These are phyloP conservation scores for Abortiporus biennis DNA, from an alignment of 1,284 basidiomycete species.

Conservation along the genomic window DNA sequence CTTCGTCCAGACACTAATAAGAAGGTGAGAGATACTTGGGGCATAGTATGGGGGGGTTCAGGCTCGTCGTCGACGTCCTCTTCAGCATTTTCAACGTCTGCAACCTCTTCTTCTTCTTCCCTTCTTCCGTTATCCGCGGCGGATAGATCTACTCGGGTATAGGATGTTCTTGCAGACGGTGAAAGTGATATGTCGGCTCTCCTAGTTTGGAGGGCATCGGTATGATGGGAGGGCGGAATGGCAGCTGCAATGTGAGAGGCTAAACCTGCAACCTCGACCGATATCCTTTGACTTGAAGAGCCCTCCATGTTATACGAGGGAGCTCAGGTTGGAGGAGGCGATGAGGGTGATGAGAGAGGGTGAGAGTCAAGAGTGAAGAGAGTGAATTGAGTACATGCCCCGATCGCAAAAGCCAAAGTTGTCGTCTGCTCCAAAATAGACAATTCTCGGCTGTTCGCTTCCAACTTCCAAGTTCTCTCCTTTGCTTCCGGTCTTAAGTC, in stretches of 20 bases:
- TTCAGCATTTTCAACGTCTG: neutral
- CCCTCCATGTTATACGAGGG: too few species aligned
- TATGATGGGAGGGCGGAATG: neutral
- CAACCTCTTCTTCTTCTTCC: constrained; percentile 13
- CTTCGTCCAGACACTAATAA: constrained; percentile 71
- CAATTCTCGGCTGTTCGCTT: too few species aligned
- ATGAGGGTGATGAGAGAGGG: too few species aligned
- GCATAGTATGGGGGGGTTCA: constrained; percentile 42
- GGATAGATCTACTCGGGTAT: constrained; percentile 28
- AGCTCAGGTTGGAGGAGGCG: too few species aligned
- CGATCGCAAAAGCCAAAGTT: too few species aligned
- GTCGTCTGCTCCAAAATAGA: too few species aligned
- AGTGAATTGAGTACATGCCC: too few species aligned
- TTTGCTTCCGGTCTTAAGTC: too few species aligned
- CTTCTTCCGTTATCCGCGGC: constrained; percentile 15
- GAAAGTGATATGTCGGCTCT: constrained; percentile 24
- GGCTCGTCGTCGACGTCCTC: constrained; percentile 6
- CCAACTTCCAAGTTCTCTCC: too few species aligned
- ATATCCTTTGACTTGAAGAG: too few species aligned
- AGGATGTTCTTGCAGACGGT: constrained; percentile 30
- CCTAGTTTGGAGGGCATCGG: neutral
- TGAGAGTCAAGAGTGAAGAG: too few species aligned
- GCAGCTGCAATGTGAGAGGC: neutral
- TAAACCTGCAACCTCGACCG: neutral
- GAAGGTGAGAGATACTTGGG: constrained; percentile 68